These are phyloP conservation scores for Pigoraptor vietnamica DNA, from an alignment of 78 protist species.

Conservation along the genomic window DNA sequence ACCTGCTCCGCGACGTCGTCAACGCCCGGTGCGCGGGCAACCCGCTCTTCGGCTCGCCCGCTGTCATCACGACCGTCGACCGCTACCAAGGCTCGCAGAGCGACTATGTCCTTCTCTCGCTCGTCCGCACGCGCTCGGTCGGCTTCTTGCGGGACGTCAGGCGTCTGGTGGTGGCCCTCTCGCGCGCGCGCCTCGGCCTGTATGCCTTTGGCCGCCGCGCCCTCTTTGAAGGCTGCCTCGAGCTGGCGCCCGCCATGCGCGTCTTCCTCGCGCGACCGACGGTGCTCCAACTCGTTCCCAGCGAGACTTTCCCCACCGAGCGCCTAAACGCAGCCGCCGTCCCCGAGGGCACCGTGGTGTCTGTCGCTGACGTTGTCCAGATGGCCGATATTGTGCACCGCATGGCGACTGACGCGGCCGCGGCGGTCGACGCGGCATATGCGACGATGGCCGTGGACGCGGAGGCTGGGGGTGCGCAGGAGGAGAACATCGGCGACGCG, in stretches of 20 bases:
- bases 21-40: slow-evolving; percentile 9
- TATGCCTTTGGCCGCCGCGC: slow-evolving; percentile 73
- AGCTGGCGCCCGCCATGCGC: slow-evolving; percentile 46
- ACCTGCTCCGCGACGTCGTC: slow-evolving; percentile 43
- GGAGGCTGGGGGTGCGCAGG: neutral
- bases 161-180: slow-evolving; percentile 84
- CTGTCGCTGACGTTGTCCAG: neutral
- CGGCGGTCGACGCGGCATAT: neutral
- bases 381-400: neutral
- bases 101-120: slow-evolving; percentile 87
- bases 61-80: slow-evolving; percentile 78
- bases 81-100: slow-evolving; percentile 93
- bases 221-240: slow-evolving; percentile 67
- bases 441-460: neutral
- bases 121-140: slow-evolving; percentile 79
- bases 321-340: neutral
- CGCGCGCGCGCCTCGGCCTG: slow-evolving; percentile 93
- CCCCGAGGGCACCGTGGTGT: neutral
- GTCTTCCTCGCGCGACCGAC: slow-evolving; percentile 29
- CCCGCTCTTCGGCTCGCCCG: slow-evolving; percentile 3
- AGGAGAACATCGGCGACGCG: neutral
- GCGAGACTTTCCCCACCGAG: slow-evolving; percentile 35
- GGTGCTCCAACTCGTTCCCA: slow-evolving; percentile 31
- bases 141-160: slow-evolving; percentile 90
- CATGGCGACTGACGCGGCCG: neutral